A percentile compares a stretch with the other conserved stretches of the same genome.
Evolutionary conservation across 2,329 filamentous ascomycete species (phyloP).

Genomic region (Verticillium albo-atrum): DNA sequence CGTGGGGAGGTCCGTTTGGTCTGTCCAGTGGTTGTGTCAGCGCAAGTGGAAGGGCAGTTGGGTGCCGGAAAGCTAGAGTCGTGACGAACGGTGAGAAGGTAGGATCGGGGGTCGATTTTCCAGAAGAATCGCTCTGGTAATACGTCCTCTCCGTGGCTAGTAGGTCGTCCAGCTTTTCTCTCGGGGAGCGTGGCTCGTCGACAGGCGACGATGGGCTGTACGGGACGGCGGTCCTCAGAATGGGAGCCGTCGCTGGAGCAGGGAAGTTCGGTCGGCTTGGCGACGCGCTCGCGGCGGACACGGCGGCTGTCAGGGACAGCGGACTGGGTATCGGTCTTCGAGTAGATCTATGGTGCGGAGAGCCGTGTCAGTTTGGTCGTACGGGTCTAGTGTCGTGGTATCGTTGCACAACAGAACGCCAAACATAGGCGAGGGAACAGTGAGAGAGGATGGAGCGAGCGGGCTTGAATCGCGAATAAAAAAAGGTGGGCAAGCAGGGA

Average conservation of each 20-base stretch:
- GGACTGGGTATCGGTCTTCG: slow-evolving; percentile 46
- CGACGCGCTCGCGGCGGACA: slow-evolving; percentile 35
- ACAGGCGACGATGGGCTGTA: slow-evolving; percentile 25
- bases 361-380: slow-evolving; percentile 15
- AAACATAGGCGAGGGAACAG: slow-evolving; percentile 4
- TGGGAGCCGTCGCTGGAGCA: slow-evolving; percentile 18
- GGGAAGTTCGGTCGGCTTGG: slow-evolving; percentile 23
- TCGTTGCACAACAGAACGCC: slow-evolving; percentile 20
- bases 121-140: slow-evolving; percentile 32
- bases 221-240: slow-evolving; percentile 14
- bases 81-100: slow-evolving; percentile 25
- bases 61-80: not conserved
- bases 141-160: slow-evolving; percentile 24
- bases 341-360: slow-evolving; percentile 35
- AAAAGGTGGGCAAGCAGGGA: slow-evolving; percentile 14
- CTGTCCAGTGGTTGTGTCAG: not conserved
- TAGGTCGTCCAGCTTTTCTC: slow-evolving; percentile 7
- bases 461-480: slow-evolving; percentile 4
- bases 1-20: slow-evolving; percentile 22
- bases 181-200: slow-evolving; percentile 16
- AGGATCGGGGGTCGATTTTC: slow-evolving; percentile 24
- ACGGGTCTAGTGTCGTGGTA: slow-evolving; percentile 8
- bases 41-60: not conserved
- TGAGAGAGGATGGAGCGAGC: not conserved
- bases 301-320: slow-evolving; percentile 38